Evolutionary conservation across 495 filamentous ascomycete genomes (phyloP).

Genomic region (Diplogelasinospora grovesii): DNA sequence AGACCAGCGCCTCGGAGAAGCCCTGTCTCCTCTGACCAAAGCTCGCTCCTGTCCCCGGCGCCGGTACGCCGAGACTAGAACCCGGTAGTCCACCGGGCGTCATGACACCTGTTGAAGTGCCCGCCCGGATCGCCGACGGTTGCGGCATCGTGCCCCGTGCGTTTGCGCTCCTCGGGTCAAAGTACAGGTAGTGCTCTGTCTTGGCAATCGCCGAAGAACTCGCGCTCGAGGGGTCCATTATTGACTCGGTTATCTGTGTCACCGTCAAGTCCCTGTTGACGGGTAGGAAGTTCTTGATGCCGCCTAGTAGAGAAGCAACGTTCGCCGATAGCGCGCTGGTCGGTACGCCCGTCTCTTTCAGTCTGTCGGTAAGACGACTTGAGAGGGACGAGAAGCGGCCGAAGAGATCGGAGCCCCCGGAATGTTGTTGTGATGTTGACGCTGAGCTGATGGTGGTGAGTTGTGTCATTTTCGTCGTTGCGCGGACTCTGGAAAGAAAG

Average conservation of each 20-base stretch:
- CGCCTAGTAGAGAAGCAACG: constrained; percentile 92
- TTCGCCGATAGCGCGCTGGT: constrained; percentile 59
- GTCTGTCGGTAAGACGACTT: constrained; percentile 81
- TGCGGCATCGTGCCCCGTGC: constrained; percentile 90
- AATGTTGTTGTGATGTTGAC: constrained; percentile 51
- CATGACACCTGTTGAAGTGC: constrained; percentile 23
- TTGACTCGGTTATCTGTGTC: constrained; percentile 94
- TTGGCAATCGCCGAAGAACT: constrained; percentile 90
- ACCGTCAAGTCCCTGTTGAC: constrained; percentile 92
- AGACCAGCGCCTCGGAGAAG: constrained; percentile 92
- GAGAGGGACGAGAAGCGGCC: constrained; percentile 84
- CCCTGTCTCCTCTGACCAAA: constrained; percentile 93
- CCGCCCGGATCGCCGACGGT: constrained; percentile 47
- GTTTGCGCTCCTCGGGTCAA: constrained; percentile 88
- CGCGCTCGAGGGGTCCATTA: constrained; percentile 92
- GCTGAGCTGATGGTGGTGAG: constrained; percentile 68
- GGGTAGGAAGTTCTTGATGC: constrained; percentile 97
- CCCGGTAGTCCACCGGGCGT: constrained; percentile 40
- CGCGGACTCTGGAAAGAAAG: constrained; percentile 62
- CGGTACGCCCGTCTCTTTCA: constrained; percentile 75
- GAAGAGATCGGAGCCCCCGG: constrained; percentile 67
- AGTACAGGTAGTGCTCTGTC: constrained; percentile 98
- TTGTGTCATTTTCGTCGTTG: constrained; percentile 98
- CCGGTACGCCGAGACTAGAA: constrained; percentile 34
- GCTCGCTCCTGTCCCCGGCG: constrained; percentile 67